Base-by-base conservation (phyloP, 2,329 filamentous ascomycete genomes). In the Thermochaetoides dissita region DNA sequence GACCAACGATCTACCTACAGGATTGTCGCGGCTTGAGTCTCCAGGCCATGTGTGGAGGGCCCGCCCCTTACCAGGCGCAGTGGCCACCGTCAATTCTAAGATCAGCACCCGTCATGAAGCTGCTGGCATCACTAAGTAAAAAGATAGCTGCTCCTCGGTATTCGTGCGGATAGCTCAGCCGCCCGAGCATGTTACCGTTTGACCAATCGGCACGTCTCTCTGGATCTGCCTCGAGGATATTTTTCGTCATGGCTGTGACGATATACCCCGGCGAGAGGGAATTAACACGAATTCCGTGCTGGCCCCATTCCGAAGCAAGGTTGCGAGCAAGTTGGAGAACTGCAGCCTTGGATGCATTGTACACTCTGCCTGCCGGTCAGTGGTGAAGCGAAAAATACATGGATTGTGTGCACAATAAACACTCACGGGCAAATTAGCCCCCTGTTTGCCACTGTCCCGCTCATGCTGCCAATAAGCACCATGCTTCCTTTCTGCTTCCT, bases 211-310 rank as follows among this genome's bases (percentile, higher is more conserved):
- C 60, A 47, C 65, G 64, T 41, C 74, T 68, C 54, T 87, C 82
- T 0, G 86, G 86, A 50, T 75, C 83, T 49, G 81, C 70, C 49
- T 78, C 70, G 55, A 94, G 91, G 30, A 94, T 72, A 44, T 75
- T 72, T 57, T 84, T 75, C 1, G 89, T 84, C 87, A 94, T 94
- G 17, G 81, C 76, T 2, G 83, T 87, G 17, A 82, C 72, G 55
- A 87, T 85, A 57, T 87, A 86, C 7, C 84, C 84, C 0, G 84
- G 83, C 12, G 79, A 85, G 48, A 91, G 74, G 10, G 81, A 86
- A 63, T 91, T 89, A 47, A 89, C 80, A 2, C 84, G 74, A 54
- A 91, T 88, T 33, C 75, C 76, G 57, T 82, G 62, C 51, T 67
- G 59, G 37, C 81, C 82, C 82, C 81, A 86, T 59, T 88, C 83